These are phyloP conservation scores for Colletotrichum siamense DNA, from an alignment of 2,329 filamentous ascomycete species.

Conservation along the genomic window DNA sequence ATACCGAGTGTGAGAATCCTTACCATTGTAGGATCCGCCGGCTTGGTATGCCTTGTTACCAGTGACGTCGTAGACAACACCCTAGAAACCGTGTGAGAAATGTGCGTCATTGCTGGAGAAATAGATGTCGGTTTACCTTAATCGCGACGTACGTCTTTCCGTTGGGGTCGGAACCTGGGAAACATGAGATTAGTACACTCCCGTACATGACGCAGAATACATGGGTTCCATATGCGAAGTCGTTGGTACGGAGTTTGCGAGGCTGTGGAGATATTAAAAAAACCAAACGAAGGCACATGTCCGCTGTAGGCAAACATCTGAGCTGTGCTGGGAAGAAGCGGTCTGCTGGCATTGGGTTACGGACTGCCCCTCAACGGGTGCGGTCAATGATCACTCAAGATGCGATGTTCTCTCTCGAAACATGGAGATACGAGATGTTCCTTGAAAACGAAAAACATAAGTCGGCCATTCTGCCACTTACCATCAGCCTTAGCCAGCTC, in stretches of 20 bases:
- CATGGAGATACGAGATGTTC: background rate
- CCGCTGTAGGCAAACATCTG: background rate
- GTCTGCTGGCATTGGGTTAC: background rate
- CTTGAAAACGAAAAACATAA: background rate
- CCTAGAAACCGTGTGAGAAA: slow-evolving; percentile 53
- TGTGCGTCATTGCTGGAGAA: background rate
- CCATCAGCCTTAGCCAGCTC: slow-evolving; percentile 84
- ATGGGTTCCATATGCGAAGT: background rate
- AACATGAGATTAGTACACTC: background rate
- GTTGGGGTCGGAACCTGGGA: slow-evolving; percentile 14
- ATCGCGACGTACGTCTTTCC: slow-evolving; percentile 65
- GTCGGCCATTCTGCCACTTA: slow-evolving; percentile 48
- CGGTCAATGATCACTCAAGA: background rate
- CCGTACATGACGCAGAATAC: background rate
- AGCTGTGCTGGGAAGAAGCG: background rate
- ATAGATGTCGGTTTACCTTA: slow-evolving; percentile 54
- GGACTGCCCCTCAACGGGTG: background rate
- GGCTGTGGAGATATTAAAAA: background rate
- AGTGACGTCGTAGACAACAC: slow-evolving; percentile 92
- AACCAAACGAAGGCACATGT: background rate
- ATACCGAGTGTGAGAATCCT: slow-evolving; percentile 29
- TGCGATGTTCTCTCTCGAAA: background rate
- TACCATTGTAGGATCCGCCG: slow-evolving; percentile 86
- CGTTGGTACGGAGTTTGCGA: background rate
- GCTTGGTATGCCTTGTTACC: slow-evolving; percentile 87